phyloP scores from a whole-genome alignment of 164 flowering plant genomes.

The Houttuynia cordata region DNA sequence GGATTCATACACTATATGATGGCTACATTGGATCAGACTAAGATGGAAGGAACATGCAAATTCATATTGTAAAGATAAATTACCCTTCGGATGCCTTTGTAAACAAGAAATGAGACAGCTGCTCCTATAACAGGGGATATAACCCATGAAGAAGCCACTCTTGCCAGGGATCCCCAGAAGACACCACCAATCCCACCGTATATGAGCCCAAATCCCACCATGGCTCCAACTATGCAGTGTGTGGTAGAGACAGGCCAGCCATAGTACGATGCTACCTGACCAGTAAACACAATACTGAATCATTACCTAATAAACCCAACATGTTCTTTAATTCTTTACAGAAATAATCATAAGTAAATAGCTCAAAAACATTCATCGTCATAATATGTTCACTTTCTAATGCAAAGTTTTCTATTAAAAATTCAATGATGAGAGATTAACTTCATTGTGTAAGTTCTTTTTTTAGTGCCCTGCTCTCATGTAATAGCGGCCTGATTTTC shows the following conservation, averaged over 20 bases:
- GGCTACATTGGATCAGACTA: not conserved
- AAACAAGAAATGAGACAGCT: conserved; percentile 82
- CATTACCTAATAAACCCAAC: not conserved
- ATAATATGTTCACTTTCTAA: too few relatives aligned
- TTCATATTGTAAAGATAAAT: conserved; percentile 5
- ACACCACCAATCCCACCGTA: conserved; percentile 94
- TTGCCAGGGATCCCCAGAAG: conserved; percentile 90
- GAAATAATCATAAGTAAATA: too few relatives aligned
- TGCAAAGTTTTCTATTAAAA: too few relatives aligned
- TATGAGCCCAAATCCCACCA: conserved; percentile 95
- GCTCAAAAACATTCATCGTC: too few relatives aligned
- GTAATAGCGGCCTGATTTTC: too few relatives aligned
- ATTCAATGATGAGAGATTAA: too few relatives aligned
- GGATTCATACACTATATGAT: too few relatives aligned
- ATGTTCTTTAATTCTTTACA: not conserved
- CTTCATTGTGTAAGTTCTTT: too few relatives aligned
- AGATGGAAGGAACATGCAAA: not conserved
- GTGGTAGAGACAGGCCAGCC: conserved; percentile 99
- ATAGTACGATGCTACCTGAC: conserved; percentile 83
- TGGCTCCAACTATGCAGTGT: conserved; percentile 97
- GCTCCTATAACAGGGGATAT: conserved; percentile 89
- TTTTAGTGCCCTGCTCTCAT: too few relatives aligned
- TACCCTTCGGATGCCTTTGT: conserved; percentile 98
- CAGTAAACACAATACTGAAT: not conserved
- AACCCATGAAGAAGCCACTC: conserved; percentile 92